Conservation (phyloP, 2,329 filamentous ascomycete genomes). For the Apiospora phragmitis region DNA sequence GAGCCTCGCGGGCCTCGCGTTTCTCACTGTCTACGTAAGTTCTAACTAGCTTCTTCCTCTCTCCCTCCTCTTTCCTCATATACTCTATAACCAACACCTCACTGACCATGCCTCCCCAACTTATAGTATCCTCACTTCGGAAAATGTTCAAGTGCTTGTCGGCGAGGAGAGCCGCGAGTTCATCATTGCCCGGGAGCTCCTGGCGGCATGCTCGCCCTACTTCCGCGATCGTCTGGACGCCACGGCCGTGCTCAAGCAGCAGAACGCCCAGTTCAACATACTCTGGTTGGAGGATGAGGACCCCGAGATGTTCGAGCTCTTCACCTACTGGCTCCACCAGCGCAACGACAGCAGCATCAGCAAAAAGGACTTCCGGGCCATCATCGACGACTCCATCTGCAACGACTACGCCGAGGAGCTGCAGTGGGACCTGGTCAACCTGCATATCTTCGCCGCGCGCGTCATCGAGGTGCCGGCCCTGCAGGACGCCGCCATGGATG, state of each 20-base stretch:
- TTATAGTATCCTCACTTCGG: conserved; percentile 15
- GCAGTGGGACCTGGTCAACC: conserved; percentile 56
- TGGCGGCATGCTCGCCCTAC: conserved; percentile 29
- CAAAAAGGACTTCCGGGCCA: conserved; percentile 24
- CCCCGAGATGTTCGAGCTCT: conserved; percentile 35
- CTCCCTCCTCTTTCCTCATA: not conserved
- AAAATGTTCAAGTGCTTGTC: conserved; percentile 32
- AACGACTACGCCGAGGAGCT: conserved; percentile 37
- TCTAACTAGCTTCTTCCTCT: not conserved
- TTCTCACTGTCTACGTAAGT: not conserved
- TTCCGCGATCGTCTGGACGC: conserved; percentile 28
- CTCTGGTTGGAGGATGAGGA: conserved; percentile 33
- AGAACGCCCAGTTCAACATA: conserved; percentile 22
- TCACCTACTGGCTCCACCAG: conserved; percentile 33
- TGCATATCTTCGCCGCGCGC: conserved; percentile 58
- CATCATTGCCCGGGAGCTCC: conserved; percentile 29
- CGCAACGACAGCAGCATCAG: not conserved
- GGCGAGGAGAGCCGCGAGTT: conserved; percentile 30
- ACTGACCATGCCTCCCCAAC: not conserved
- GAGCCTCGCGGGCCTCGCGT: not conserved
- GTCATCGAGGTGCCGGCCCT: conserved; percentile 47
- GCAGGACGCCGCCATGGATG: conserved; percentile 59
- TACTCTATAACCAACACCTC: not conserved
- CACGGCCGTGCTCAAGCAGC: conserved; percentile 24
- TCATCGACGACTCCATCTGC: conserved; percentile 28